These are phyloP conservation scores for Neopestalotiopsis clavispora DNA, from an alignment of 2,329 filamentous ascomycete species.

Conservation along the genomic window DNA sequence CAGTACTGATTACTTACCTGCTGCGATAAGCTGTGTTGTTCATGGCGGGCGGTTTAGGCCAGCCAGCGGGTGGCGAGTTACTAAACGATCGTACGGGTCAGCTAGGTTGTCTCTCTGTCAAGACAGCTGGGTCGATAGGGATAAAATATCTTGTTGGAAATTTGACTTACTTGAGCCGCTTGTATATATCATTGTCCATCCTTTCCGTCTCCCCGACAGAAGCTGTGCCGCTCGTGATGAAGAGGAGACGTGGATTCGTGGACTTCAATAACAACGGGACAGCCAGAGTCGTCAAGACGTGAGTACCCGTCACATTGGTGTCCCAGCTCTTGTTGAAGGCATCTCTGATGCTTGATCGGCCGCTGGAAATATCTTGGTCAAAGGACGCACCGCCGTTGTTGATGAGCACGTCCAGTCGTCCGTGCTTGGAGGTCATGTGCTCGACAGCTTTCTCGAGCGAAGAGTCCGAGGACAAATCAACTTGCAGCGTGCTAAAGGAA, in stretches of 20 bases:
- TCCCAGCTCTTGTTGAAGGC: slow-evolving; percentile 46
- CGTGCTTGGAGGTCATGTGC: slow-evolving; percentile 40
- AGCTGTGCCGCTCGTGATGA: slow-evolving; percentile 49
- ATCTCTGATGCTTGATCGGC: slow-evolving; percentile 39
- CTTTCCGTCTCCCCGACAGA: slow-evolving; percentile 37
- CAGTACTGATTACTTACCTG: background rate
- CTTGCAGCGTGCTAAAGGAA: slow-evolving; percentile 43
- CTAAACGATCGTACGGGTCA: slow-evolving; percentile 23
- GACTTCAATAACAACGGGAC: slow-evolving; percentile 49
- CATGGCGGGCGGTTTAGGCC: slow-evolving; percentile 42
- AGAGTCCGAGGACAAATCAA: slow-evolving; percentile 52
- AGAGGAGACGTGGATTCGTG: slow-evolving; percentile 48
- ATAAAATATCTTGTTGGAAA: background rate
- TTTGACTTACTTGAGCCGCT: background rate
- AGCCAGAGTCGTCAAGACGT: slow-evolving; percentile 40
- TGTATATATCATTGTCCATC: slow-evolving; percentile 18
- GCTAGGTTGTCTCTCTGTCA: background rate
- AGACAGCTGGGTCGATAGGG: background rate
- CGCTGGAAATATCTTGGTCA: slow-evolving; percentile 31
- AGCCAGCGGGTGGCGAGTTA: slow-evolving; percentile 35
- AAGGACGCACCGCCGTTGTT: slow-evolving; percentile 54
- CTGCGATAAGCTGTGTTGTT: slow-evolving; percentile 39
- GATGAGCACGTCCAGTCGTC: slow-evolving; percentile 49
- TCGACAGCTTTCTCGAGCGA: slow-evolving; percentile 48
- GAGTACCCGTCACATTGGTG: slow-evolving; percentile 47